Evolutionary conservation across 2,329 filamentous ascomycete species (phyloP).

Genomic region (Pestalotiopsis fici): DNA sequence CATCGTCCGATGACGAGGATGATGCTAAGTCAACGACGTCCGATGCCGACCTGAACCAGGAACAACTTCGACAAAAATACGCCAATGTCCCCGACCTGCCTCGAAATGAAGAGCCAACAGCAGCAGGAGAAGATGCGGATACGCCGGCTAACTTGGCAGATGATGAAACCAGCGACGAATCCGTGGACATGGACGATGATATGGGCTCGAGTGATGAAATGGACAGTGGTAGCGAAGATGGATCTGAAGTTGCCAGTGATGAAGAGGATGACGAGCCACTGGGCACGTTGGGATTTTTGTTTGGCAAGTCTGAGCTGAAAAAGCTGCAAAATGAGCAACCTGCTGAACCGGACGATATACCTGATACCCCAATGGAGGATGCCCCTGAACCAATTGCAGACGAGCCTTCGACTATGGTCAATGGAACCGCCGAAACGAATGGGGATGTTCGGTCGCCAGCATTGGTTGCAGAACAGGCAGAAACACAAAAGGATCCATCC

Average conservation of each 20-base stretch:
- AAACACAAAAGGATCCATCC: constrained; percentile 15
- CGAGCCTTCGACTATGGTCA: not conserved
- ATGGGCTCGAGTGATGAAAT: constrained; percentile 58
- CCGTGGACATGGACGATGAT: constrained; percentile 69
- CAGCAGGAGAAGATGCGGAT: constrained; percentile 24
- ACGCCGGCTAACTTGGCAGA: constrained; percentile 19
- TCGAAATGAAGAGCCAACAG: constrained; percentile 19
- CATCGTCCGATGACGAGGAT: constrained; percentile 63
- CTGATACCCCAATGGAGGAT: constrained; percentile 36
- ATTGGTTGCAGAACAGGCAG: not conserved
- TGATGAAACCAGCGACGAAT: constrained; percentile 63
- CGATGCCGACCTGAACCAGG: constrained; percentile 68
- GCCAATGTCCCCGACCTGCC: constrained; percentile 59
- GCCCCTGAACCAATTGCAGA: constrained; percentile 13
- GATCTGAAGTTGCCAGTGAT: constrained; percentile 38
- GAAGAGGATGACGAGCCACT: constrained; percentile 41
- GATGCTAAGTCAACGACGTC: constrained; percentile 52
- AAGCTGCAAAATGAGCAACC: constrained; percentile 46
- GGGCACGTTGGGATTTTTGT: constrained; percentile 58
- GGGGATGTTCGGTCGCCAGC: not conserved
- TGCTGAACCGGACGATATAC: constrained; percentile 18
- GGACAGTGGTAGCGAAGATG: constrained; percentile 47
- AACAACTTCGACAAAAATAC: constrained; percentile 70
- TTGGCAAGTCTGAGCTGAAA: constrained; percentile 59
- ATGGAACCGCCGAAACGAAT: not conserved